Base-by-base conservation (phyloP, 192 early-diverging fungal species). In the Podila epicladia region DNA sequence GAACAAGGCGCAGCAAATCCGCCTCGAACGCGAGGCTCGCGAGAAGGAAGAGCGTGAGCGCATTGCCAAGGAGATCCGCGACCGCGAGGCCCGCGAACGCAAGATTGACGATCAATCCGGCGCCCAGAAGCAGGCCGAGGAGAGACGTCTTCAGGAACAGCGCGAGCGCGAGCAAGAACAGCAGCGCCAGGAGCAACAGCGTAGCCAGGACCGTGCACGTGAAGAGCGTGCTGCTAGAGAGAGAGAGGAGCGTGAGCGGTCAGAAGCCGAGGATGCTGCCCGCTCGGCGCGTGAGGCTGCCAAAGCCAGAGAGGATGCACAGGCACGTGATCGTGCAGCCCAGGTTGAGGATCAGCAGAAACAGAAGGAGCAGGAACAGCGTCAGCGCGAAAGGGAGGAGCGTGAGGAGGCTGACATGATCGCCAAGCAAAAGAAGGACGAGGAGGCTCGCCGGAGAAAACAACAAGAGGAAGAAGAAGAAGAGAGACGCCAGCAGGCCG, bases 211-310 rank as follows among this genome's bases (percentile, higher is more conserved):
- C 24, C 83, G 77, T 37, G 72, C 80, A 53, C 87, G 83, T 5
- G 84, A 89, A 65, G 82, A 82, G 28, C 82, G 82, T 45, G 73
- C 82, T 53, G 65, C 71, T 1, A 72, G 84, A 13, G 82, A 89
- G 69, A 66, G 76, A 29, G 73, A 76, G 35, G 83, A 87, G 28
- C 82, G 79, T 19, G 72, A 83, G 76, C 38, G 62, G 9, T 67
- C 74, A 13, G 72, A 66, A 32, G 77, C 65, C 9, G 71, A 64
- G 49, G 68, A 74, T 67, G 62, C 67, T 32, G 73, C 82, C 12
- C 65, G 68, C 4, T 12, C 62, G 28, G 85, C 75, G 12, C 69
- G 70, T 13, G 75, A 76, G 26, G 74, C 71, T n/a, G 48, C 45
- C 61, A 67, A 71, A 59, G 58, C 50, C 1, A 32, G 35, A 48